Evolutionary conservation across 2,329 filamentous ascomycete genomes (phyloP).

Genomic region (Mollisiaceae sp.): DNA sequence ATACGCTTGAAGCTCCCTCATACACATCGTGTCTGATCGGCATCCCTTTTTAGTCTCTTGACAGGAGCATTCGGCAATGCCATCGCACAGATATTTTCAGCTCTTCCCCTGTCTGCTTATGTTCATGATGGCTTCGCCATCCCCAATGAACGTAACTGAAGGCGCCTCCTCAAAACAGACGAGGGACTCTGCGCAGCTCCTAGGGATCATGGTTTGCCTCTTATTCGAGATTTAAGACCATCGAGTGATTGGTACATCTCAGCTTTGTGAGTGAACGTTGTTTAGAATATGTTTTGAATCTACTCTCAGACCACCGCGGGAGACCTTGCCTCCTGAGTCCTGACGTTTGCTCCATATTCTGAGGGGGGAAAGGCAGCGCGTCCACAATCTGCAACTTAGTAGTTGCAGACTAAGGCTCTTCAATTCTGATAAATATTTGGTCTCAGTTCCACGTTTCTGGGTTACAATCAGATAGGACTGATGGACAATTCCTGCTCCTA

Average conservation of each 20-base stretch:
- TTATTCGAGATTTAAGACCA: not conserved
- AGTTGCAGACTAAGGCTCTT: not conserved
- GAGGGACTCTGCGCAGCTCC: not conserved
- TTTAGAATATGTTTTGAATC: constrained; percentile 14
- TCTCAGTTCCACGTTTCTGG: not conserved
- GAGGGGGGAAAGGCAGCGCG: not conserved
- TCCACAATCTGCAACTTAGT: not conserved
- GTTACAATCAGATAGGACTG: not conserved
- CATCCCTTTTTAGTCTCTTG: not conserved
- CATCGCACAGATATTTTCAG: not conserved
- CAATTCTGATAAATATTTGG: not conserved
- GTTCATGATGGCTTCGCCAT: not conserved
- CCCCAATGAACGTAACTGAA: not conserved
- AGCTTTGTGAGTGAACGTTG: not conserved
- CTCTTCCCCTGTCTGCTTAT: not conserved
- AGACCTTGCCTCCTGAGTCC: not conserved
- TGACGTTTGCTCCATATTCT: not conserved
- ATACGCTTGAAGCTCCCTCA: not conserved
- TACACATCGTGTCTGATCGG: not conserved
- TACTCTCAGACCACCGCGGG: constrained; percentile 10
- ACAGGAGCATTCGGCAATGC: not conserved
- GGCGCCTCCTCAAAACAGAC: not conserved
- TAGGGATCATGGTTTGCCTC: not conserved
- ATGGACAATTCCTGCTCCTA: not conserved
- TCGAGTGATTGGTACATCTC: not conserved